A percentile compares a stretch with the other conserved stretches of the same genome.
Evolutionary conservation across 331 rosid species (phyloP).

Genomic region (Prunus yedoensis): DNA sequence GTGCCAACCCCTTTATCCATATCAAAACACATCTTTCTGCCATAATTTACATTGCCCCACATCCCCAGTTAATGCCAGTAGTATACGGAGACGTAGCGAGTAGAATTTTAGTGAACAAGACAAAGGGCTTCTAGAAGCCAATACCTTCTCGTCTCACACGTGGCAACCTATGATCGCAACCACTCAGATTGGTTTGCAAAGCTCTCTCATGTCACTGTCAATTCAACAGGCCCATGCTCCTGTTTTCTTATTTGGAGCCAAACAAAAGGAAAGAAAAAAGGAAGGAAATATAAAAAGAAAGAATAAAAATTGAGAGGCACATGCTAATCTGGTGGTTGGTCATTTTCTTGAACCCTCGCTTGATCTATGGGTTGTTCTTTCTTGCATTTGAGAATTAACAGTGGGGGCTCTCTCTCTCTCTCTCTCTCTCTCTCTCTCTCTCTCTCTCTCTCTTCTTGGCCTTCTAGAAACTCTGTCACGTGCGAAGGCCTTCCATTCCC

Average conservation of each 20-base stretch:
- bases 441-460: neutral
- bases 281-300: neutral
- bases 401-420: too few species aligned
- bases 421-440: too few species aligned
- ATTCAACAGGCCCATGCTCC: neutral
- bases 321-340: neutral
- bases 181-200: neutral
- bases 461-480: conserved; percentile 5
- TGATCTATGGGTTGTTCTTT: neutral
- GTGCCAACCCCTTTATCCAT: neutral
- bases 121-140: conserved; percentile 13
- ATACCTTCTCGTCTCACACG: neutral
- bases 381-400: neutral
- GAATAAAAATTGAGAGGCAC: neutral
- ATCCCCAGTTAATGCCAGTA: neutral
- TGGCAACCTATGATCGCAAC: neutral
- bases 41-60: neutral
- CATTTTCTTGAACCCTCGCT: too few species aligned
- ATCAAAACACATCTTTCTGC: neutral
- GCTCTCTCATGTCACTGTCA: neutral
- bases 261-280: neutral
- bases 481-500: neutral
- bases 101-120: neutral
- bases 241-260: neutral
- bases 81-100: neutral